Evolutionary conservation across 257 asterid genomes (phyloP).

Genomic region (Nicotiana paniculata): DNA sequence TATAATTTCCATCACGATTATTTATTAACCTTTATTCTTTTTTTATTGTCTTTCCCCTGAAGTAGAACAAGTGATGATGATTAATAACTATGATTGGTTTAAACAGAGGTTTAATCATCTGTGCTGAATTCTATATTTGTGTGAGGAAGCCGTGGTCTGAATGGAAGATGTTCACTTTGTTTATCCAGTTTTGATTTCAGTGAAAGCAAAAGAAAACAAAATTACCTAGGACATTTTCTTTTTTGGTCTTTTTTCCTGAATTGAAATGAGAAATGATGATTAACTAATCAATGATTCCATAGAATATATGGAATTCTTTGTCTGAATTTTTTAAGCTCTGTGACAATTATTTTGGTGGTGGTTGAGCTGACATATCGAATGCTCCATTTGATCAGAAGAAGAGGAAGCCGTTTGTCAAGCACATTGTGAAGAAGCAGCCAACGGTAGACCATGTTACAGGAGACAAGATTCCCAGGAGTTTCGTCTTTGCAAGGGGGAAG

Average conservation of each 20-base stretch:
- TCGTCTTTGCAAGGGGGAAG: constrained; percentile 80
- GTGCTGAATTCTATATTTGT: not conserved
- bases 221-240: not conserved
- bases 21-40: not conserved
- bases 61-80: not conserved
- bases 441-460: constrained; percentile 87
- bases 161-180: not conserved
- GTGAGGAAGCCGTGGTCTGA: not conserved
- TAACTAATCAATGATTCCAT: not conserved
- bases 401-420: constrained; percentile 57
- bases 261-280: not conserved
- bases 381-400: constrained; percentile 29
- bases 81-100: not conserved
- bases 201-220: not conserved
- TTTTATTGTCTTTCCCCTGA: not conserved
- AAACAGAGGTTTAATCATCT: not conserved
- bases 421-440: constrained; percentile 45
- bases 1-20: not conserved
- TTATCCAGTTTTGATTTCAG: not conserved
- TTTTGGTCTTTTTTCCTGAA: not conserved
- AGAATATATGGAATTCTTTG: not conserved
- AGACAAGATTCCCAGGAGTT: constrained; percentile 77
- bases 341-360: not conserved
- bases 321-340: not conserved
- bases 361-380: not conserved